These are phyloP conservation scores for Xanthoceras sorbifolium DNA, from an alignment of 345 rosid genomes.

Conservation along the genomic window DNA sequence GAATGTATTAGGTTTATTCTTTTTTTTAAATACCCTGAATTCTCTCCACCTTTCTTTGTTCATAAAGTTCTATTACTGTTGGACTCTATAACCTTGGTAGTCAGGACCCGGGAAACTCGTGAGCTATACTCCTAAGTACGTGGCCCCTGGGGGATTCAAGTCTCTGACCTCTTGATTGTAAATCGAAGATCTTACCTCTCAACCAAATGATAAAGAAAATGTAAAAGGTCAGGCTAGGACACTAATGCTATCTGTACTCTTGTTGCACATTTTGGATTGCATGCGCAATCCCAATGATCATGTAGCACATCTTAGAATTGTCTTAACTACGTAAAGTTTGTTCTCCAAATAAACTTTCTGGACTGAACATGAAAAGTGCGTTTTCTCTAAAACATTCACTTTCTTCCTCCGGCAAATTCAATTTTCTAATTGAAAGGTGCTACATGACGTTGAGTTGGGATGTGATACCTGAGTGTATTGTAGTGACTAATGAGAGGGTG, in stretches of 20 bases:
- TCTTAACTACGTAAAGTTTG: not conserved
- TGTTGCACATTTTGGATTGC: not conserved
- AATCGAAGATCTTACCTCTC: too few relatives aligned
- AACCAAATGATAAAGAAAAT: too few relatives aligned
- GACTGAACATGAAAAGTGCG: not conserved
- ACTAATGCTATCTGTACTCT: not conserved
- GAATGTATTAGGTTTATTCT: too few relatives aligned
- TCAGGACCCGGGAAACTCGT: not conserved
- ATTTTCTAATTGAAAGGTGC: not conserved
- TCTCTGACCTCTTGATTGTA: not conserved
- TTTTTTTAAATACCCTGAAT: not conserved
- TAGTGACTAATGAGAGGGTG: not conserved
- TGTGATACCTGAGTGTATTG: not conserved
- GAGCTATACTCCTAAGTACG: not conserved
- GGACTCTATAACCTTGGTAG: not conserved
- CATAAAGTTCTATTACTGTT: not conserved
- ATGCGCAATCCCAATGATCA: not conserved
- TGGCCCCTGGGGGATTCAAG: not conserved
- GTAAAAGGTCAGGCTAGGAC: not conserved
- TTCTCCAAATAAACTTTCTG: not conserved
- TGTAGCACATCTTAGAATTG: not conserved
- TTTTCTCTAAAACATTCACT: not conserved
- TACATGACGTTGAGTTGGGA: not conserved
- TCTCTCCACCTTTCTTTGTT: not conserved
- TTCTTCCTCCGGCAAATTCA: not conserved